A percentile compares a stretch with the other conserved stretches of the same genome.
These are phyloP conservation scores for Apiospora pterosperma DNA, from an alignment of 2,329 filamentous ascomycete species.

Conservation along the genomic window DNA sequence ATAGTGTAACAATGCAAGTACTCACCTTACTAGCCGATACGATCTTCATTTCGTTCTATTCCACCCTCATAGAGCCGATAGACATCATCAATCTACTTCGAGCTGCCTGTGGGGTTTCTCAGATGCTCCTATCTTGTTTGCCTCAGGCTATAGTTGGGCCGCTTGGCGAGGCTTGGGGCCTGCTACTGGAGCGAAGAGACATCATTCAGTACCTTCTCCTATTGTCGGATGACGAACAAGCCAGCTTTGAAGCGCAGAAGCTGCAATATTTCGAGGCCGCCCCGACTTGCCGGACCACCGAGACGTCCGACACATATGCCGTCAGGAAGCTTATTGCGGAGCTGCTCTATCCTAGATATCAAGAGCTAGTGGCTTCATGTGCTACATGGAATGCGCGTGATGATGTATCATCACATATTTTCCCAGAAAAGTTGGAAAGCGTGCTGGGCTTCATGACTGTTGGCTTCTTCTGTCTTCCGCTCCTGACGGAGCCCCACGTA, in stretches of 20 bases:
- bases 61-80: slow-evolving; percentile 59
- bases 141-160: slow-evolving; percentile 42
- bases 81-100: slow-evolving; percentile 69
- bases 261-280: background rate
- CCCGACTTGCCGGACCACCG: slow-evolving; percentile 20
- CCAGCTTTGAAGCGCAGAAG: background rate
- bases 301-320: slow-evolving; percentile 36
- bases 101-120: slow-evolving; percentile 58
- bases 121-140: slow-evolving; percentile 26
- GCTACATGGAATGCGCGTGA: slow-evolving; percentile 42
- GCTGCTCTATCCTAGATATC: slow-evolving; percentile 49
- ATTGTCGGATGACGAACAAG: slow-evolving; percentile 33
- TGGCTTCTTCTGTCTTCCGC: slow-evolving; percentile 43
- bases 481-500: slow-evolving; percentile 44
- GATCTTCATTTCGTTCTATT: slow-evolving; percentile 61
- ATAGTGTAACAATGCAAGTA: background rate
- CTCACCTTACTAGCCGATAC: slow-evolving; percentile 53
- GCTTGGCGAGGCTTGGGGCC: slow-evolving; percentile 46
- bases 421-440: slow-evolving; percentile 50
- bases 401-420: slow-evolving; percentile 47
- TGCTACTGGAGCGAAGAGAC: slow-evolving; percentile 37
- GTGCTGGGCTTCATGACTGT: slow-evolving; percentile 46
- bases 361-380: slow-evolving; percentile 44
- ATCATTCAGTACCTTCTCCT: slow-evolving; percentile 55
- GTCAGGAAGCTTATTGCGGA: slow-evolving; percentile 52